Evolutionary conservation across 192 early-diverging fungal species (phyloP).

Genomic region (Backusella australiensis): DNA sequence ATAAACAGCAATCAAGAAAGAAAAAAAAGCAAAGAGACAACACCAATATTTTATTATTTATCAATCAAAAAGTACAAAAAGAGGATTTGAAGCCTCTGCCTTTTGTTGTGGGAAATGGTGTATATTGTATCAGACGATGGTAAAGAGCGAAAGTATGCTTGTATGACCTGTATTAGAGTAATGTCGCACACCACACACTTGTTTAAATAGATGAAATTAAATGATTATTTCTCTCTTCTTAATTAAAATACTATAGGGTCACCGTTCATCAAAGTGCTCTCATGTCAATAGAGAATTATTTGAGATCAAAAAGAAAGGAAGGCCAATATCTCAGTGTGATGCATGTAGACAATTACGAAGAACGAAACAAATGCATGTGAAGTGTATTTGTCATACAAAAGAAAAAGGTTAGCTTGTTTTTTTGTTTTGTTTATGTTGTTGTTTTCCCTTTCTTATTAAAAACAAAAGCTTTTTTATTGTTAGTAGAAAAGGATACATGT

Average conservation of each 20-base stretch:
- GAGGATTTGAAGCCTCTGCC: neutral
- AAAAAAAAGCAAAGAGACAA: neutral
- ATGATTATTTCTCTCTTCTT: neutral
- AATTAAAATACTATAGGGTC: slow-evolving; percentile 24
- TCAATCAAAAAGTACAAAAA: neutral
- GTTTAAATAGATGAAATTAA: neutral
- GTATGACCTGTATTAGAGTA: slow-evolving; percentile 39
- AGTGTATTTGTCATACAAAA: slow-evolving; percentile 42
- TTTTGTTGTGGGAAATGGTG: slow-evolving; percentile 20
- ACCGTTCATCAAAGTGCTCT: slow-evolving; percentile 33
- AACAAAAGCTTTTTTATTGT: neutral
- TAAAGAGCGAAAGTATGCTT: slow-evolving; percentile 30
- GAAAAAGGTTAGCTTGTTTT: neutral
- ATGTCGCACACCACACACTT: neutral
- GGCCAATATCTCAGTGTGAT: slow-evolving; percentile 65
- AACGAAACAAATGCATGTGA: slow-evolving; percentile 62
- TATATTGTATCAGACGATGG: slow-evolving; percentile 32
- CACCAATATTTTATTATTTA: neutral
- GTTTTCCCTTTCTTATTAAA: neutral
- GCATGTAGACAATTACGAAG: slow-evolving; percentile 63
- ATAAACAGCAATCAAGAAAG: neutral
- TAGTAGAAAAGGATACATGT: neutral
- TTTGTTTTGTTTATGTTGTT: neutral
- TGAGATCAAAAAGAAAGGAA: slow-evolving; percentile 68
- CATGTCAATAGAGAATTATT: slow-evolving; percentile 54